Conservation (phyloP, 208 protist genomes). For the Blastocrithidia nonstop region DNA sequence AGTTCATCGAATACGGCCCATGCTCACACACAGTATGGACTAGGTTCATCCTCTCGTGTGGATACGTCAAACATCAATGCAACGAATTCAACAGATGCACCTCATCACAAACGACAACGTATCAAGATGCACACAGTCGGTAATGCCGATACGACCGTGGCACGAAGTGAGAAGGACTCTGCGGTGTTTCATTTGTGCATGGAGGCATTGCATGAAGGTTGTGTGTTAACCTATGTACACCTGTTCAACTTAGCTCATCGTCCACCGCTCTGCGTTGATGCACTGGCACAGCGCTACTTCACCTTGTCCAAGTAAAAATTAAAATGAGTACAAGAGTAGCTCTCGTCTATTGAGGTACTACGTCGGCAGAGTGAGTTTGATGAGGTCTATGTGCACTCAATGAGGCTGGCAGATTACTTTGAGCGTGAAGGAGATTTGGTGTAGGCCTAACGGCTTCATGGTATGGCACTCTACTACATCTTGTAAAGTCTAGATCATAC, state of each 20-base stretch:
- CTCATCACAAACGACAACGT: not conserved
- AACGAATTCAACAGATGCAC: not conserved
- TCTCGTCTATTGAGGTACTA: conserved; percentile 54
- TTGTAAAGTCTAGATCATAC: conserved; percentile 51
- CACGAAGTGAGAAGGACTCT: conserved; percentile 58
- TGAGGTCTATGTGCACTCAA: conserved; percentile 38
- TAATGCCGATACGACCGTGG: too few relatives aligned
- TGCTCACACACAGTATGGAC: too few relatives aligned
- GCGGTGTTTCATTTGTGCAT: conserved; percentile 64
- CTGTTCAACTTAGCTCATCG: conserved; percentile 76
- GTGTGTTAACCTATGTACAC: conserved; percentile 66
- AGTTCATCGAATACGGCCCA: too few relatives aligned
- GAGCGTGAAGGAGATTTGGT: conserved; percentile 54
- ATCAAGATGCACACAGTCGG: conserved; percentile 4
- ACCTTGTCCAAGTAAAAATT: conserved; percentile 46
- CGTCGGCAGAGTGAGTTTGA: conserved; percentile 74
- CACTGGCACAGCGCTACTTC: conserved; percentile 60
- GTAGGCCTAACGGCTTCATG: conserved; percentile 62
- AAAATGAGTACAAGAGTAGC: conserved; percentile 65
- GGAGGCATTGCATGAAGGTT: conserved; percentile 66
- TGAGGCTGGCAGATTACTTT: conserved; percentile 68
- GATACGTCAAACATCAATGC: conserved; percentile 1
- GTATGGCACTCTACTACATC: conserved; percentile 42
- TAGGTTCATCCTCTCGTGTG: too few relatives aligned
- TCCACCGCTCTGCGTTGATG: conserved; percentile 73